phyloP scores from a whole-genome alignment of 192 early-diverging fungal genomes.

The Entomortierella parvispora region DNA sequence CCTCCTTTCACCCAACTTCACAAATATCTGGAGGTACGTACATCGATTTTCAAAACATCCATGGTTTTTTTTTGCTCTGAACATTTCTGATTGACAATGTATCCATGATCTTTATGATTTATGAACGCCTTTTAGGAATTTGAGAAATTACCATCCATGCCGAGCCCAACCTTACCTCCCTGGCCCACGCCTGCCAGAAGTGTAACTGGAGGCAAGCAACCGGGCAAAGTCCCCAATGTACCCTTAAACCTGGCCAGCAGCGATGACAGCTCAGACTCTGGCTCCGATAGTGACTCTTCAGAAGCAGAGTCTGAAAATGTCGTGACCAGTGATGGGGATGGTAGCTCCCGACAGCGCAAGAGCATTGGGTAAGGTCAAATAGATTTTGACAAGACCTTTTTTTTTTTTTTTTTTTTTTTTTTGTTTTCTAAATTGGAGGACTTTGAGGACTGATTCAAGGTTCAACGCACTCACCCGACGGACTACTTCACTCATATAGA shows the following conservation, averaged over 20 bases:
- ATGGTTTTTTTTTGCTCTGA: neutral
- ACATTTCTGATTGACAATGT: neutral
- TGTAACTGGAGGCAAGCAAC: constrained; percentile 41
- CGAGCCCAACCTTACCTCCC: constrained; percentile 29
- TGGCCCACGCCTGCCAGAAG: constrained; percentile 24
- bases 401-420: too few species aligned
- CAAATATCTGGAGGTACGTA: constrained; percentile 27
- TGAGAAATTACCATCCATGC: constrained; percentile 21
- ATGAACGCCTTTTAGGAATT: too few species aligned
- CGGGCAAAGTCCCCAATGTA: constrained; percentile 37
- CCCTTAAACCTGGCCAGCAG: constrained; percentile 15
- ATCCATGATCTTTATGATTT: too few species aligned
- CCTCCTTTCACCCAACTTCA: constrained; percentile 29
- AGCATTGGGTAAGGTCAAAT: constrained; percentile 29
- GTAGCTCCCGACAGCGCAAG: constrained; percentile 16
- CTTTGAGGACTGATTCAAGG: too few species aligned
- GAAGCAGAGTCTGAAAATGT: constrained; percentile 18
- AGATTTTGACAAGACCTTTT: too few species aligned
- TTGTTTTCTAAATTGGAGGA: too few species aligned
- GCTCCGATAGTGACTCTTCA: constrained; percentile 31
- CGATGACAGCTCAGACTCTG: constrained; percentile 36
- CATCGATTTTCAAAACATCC: neutral
- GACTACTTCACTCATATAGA: constrained; percentile 3
- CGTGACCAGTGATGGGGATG: constrained; percentile 19
- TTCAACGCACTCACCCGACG: too few species aligned